Conservation (phyloP, 2,329 filamentous ascomycete genomes). For the Fusarium duplospermum region DNA sequence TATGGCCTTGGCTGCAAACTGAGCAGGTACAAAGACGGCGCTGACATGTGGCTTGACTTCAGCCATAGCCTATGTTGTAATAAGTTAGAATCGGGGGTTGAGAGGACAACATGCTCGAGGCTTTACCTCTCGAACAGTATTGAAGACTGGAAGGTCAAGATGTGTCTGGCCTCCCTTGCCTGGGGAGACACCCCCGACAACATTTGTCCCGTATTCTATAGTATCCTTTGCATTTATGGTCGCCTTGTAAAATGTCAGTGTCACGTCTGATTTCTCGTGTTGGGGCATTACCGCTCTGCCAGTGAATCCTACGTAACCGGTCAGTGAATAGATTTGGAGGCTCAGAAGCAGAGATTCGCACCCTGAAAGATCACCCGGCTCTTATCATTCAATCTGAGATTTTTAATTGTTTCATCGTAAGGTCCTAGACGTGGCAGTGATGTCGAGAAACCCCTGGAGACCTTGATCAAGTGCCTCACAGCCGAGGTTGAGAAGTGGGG, state of each 20-base stretch:
- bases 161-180: slow-evolving; percentile 50
- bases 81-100: not conserved
- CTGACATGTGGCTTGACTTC: slow-evolving; percentile 70
- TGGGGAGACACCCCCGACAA: slow-evolving; percentile 54
- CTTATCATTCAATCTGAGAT: slow-evolving; percentile 42
- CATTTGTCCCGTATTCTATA: slow-evolving; percentile 52
- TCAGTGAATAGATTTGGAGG: not conserved
- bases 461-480: not conserved
- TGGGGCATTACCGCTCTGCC: slow-evolving; percentile 49
- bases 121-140: slow-evolving; percentile 48
- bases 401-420: slow-evolving; percentile 48
- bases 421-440: not conserved
- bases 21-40: slow-evolving; percentile 79
- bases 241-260: slow-evolving; percentile 42
- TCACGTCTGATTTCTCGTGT: no score
- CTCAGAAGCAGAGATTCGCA: not conserved
- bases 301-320: slow-evolving; percentile 48
- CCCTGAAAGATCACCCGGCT: slow-evolving; percentile 54
- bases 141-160: slow-evolving; percentile 51
- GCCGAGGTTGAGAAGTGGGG: not conserved
- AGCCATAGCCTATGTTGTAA: slow-evolving; percentile 45
- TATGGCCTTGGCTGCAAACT: slow-evolving; percentile 74
- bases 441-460: not conserved
- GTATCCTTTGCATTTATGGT: slow-evolving; percentile 53
- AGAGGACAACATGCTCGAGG: not conserved